Evolutionary conservation across 441 rosid species (phyloP), one percentile per base, ranked within the genome.

Genomic region (Erysimum pusillum): DNA sequence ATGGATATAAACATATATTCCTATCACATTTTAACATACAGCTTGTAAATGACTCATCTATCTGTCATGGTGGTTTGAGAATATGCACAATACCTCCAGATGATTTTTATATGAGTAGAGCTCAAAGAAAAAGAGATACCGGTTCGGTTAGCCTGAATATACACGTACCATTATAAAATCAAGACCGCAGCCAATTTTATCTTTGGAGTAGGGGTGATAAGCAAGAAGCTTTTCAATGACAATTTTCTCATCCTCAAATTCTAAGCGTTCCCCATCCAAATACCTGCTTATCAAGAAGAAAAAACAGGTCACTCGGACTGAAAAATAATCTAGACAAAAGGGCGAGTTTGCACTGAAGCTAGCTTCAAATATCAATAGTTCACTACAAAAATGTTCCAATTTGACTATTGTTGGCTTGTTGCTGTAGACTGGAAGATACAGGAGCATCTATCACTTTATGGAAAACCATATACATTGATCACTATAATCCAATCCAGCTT

Each of bases 111-210:
- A 41, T 4, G 15, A 64, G 17, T 9, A 45, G 60, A 48, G 54
- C 6, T 35, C 1, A 66, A 54, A 54, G 25, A 35, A 53, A 63
- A 22, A 68, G 38, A 54, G 42, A 45, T 15, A 62, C 20, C 4
- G 53, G 22, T 25, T 22, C 25, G 25, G 28, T 25, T 6, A 12
- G 15, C 5, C 1, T 1, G 35, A 34, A 63, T 36, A 6, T 15
- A 42, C 85, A 42, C 85, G 76, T 81, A 93, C 98, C 93, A 91
- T 90, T 35, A 91, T 79, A 61, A 83, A 88, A 73, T 85, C 87
- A 70, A 91, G 83, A 54, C 97, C 98, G 54, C 91, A 87, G 60
- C 96, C 98, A 68, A 91, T 86, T 89, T 91, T 91, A 75, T 91
- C 97, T 63, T 85, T 90, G 71, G 84, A 83, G 67, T 84, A 89